A percentile compares a stretch with the other conserved stretches of the same genome.
Evolutionary conservation across 2,329 filamentous ascomycete genomes (phyloP).

Genomic region (Zelopaecilomyces penicillatus): DNA sequence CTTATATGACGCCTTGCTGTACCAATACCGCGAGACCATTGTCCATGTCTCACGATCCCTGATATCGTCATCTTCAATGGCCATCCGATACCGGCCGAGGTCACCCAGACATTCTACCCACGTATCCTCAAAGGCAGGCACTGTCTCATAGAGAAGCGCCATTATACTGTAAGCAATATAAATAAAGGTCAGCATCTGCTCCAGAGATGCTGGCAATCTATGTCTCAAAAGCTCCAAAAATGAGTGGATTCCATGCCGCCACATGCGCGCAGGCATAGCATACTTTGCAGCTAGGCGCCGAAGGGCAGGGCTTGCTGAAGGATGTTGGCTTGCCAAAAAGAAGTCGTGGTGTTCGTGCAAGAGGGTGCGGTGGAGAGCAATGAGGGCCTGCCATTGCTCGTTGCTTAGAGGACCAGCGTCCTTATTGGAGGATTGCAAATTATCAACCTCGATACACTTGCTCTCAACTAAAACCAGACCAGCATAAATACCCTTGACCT

Average conservation of each 20-base stretch:
- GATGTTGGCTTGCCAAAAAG: conserved; percentile 81
- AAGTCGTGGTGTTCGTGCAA: conserved; percentile 81
- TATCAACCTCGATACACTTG: conserved; percentile 79
- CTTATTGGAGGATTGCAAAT: conserved; percentile 42
- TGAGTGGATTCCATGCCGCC: conserved; percentile 83
- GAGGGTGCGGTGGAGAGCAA: conserved; percentile 71
- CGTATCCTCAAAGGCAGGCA: conserved; percentile 72
- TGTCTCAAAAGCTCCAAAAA: conserved; percentile 72
- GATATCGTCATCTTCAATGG: conserved; percentile 76
- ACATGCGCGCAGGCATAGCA: conserved; percentile 88
- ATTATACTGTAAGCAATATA: conserved; percentile 88
- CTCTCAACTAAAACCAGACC: conserved; percentile 79
- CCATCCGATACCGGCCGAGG: conserved; percentile 76
- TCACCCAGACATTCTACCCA: conserved; percentile 95
- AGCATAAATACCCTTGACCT: conserved; percentile 77
- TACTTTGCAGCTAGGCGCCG: conserved; percentile 68
- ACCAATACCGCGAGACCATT: conserved; percentile 73
- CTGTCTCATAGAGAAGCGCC: conserved; percentile 76
- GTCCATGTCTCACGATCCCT: conserved; percentile 75
- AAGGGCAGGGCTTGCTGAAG: conserved; percentile 61
- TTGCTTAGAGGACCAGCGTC: conserved; percentile 40
- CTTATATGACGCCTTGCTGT: conserved; percentile 69
- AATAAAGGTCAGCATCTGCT: conserved; percentile 88
- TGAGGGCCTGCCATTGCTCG: conserved; percentile 78
- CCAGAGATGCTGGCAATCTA: conserved; percentile 64